A percentile compares a stretch with the other conserved stretches of the same genome.
Conservation (phyloP, 805 yeast species). For the Metschnikowia continentalis region DNA sequence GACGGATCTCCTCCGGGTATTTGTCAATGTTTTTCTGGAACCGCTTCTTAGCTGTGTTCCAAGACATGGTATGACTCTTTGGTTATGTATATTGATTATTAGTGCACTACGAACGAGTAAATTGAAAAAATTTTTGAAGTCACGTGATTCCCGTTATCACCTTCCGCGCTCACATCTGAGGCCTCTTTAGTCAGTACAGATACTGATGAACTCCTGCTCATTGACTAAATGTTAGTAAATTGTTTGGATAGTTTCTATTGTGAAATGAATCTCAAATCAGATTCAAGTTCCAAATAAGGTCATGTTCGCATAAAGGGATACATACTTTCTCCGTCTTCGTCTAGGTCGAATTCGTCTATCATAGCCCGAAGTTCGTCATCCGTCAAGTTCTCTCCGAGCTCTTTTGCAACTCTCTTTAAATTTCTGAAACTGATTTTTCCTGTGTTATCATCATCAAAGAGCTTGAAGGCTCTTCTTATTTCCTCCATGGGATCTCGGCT, state of each 20-base stretch:
- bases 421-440: slow-evolving; percentile 80
- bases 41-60: slow-evolving; percentile 32
- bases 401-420: slow-evolving; percentile 84
- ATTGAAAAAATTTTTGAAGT: slow-evolving; percentile 8
- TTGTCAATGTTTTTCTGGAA: slow-evolving; percentile 33
- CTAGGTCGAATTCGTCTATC: slow-evolving; percentile 96
- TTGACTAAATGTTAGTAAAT: slow-evolving; percentile 46
- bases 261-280: not conserved
- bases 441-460: slow-evolving; percentile 84
- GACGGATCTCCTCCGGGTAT: slow-evolving; percentile 30
- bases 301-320: slow-evolving; percentile 16
- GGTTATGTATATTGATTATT: not conserved
- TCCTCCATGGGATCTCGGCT: slow-evolving; percentile 93
- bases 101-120: slow-evolving; percentile 1
- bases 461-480: slow-evolving; percentile 79
- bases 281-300: not conserved
- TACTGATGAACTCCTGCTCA: slow-evolving; percentile 85
- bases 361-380: slow-evolving; percentile 93
- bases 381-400: slow-evolving; percentile 83
- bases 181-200: slow-evolving; percentile 59
- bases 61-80: slow-evolving; percentile 26
- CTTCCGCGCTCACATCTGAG: not conserved
- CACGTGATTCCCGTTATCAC: slow-evolving; percentile 8
- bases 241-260: not conserved
- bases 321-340: slow-evolving; percentile 87